Percentiles rank a stretch among this genome's conserved stretches.
These are phyloP conservation scores for Calycina herbarum DNA, from an alignment of 2,329 filamentous ascomycete species.

Conservation along the genomic window DNA sequence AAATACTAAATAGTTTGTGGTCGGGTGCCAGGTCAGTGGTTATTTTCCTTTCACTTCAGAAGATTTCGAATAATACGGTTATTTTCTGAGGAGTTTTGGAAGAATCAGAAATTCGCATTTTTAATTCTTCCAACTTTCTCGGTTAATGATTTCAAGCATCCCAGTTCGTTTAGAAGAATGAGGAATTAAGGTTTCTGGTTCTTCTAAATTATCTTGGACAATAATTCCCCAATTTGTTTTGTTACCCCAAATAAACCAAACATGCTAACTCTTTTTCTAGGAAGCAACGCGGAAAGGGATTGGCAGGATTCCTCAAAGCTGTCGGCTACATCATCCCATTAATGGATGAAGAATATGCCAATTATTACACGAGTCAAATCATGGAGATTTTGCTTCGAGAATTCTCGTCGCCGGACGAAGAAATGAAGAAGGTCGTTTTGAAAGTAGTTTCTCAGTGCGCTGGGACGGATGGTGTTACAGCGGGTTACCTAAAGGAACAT, in stretches of 20 bases:
- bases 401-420: slow-evolving; percentile 94
- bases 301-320: slow-evolving; percentile 94
- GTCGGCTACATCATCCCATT: slow-evolving; percentile 97
- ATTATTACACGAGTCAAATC: slow-evolving; percentile 97
- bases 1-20: slow-evolving; percentile 96
- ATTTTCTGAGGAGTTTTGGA: neutral
- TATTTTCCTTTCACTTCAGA: neutral
- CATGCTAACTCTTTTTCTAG: slow-evolving; percentile 13
- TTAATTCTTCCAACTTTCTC: neutral
- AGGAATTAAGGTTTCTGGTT: neutral
- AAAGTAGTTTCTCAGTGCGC: slow-evolving; percentile 97
- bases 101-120: neutral
- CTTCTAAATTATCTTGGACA: too few relatives aligned
- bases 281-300: slow-evolving; percentile 93
- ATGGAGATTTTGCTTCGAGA: slow-evolving; percentile 98
- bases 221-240: too few relatives aligned
- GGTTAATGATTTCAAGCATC: neutral
- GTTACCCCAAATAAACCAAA: neutral
- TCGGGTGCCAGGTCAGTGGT: slow-evolving; percentile 55
- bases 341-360: slow-evolving; percentile 99
- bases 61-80: neutral
- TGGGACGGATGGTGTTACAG: slow-evolving; percentile 90
- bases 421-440: slow-evolving; percentile 99
- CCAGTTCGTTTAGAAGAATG: neutral
- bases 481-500: slow-evolving; percentile 91